Evolutionary conservation across 1,139 yeast genomes (phyloP).

Genomic region (Suhomyces bolitotheri): DNA sequence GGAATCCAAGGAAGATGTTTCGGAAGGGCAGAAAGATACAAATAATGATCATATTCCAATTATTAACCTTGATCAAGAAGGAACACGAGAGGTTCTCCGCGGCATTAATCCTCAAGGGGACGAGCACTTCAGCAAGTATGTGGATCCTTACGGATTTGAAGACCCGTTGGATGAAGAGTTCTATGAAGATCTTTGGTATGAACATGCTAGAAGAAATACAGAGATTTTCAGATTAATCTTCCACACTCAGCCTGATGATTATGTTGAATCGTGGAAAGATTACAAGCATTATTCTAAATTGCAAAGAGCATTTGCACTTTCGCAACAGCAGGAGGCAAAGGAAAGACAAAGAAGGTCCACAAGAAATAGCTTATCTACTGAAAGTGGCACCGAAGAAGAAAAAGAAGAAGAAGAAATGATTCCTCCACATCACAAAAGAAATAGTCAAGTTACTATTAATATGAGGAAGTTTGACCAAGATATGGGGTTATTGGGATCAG

Average conservation of each 20-base stretch:
- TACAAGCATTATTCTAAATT: constrained; percentile 70
- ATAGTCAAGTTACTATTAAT: constrained; percentile 29
- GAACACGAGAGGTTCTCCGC: constrained; percentile 45
- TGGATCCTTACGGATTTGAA: constrained; percentile 84
- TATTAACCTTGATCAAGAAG: constrained; percentile 47
- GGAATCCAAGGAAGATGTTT: constrained; percentile 3
- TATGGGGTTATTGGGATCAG: constrained; percentile 43
- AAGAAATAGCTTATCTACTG: constrained; percentile 16
- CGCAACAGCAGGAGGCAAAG: constrained; percentile 47
- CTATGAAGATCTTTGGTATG: constrained; percentile 86
- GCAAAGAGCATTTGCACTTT: constrained; percentile 53
- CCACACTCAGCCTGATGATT: constrained; percentile 93
- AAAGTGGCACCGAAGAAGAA: constrained; percentile 19
- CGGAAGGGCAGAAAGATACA: constrained; percentile 9
- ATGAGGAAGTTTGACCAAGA: constrained; percentile 28
- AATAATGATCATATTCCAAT: constrained; percentile 37
- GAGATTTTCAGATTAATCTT: constrained; percentile 79
- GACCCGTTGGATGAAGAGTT: constrained; percentile 83
- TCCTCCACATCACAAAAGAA: constrained; percentile 11
- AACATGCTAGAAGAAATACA: constrained; percentile 83
- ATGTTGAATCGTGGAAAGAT: constrained; percentile 84
- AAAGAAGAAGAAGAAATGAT: constrained; percentile 5
- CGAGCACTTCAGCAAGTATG: constrained; percentile 44
- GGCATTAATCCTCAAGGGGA: constrained; percentile 30
- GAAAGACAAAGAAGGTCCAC: constrained; percentile 20